Conservation (phyloP, 1,139 yeast species). For the Blastobotrys serpentis region DNA sequence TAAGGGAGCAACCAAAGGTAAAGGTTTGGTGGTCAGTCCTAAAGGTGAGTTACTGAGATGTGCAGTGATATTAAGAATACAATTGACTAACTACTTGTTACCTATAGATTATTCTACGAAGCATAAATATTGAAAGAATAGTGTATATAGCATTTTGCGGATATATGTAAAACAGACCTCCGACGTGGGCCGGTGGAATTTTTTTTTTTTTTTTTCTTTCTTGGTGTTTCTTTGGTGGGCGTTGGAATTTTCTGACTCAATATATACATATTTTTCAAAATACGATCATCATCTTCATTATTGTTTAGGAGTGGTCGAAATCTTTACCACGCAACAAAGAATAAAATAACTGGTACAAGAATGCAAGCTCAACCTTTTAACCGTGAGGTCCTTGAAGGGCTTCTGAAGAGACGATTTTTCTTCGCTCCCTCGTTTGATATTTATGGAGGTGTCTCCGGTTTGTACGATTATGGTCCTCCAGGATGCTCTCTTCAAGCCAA, state of each 20-base stretch:
- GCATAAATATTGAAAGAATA: constrained; percentile 31
- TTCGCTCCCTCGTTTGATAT: constrained; percentile 96
- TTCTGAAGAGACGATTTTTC: constrained; percentile 92
- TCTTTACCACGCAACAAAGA: not conserved
- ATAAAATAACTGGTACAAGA: constrained; percentile 2
- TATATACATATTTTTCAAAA: not conserved
- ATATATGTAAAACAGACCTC: not conserved
- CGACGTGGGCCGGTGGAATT: too few species aligned
- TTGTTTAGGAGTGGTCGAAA: not conserved
- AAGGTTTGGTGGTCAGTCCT: constrained; percentile 88
- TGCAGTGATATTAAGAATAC: too few species aligned
- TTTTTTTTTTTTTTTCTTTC: too few species aligned
- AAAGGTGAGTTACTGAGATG: constrained; percentile 46
- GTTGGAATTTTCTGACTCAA: not conserved
- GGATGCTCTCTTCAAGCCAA: constrained; percentile 98
- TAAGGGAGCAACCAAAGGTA: constrained; percentile 89
- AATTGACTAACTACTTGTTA: constrained; percentile 7
- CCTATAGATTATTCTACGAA: constrained; percentile 37
- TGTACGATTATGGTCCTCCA: constrained; percentile 99
- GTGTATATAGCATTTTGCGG: too few species aligned
- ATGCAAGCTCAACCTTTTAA: constrained; percentile 44
- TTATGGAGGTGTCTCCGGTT: constrained; percentile 97
- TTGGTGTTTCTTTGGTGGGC: not conserved
- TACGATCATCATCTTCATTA: not conserved
- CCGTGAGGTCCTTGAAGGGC: constrained; percentile 86